These are phyloP conservation scores for Paraphoma sp. DNA, from an alignment of 2,329 filamentous ascomycete species.

Conservation along the genomic window DNA sequence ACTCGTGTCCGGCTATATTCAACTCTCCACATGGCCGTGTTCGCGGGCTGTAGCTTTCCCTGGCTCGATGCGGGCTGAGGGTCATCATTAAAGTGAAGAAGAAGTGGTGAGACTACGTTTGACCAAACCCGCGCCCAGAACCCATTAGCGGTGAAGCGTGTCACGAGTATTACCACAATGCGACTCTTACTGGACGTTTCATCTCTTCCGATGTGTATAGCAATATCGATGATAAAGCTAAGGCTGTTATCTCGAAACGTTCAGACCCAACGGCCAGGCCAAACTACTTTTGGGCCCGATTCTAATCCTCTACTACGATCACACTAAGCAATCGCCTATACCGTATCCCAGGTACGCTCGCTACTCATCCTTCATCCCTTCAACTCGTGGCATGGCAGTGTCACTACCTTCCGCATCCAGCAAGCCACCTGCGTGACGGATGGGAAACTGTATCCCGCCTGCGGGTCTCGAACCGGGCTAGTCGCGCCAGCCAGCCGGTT, in stretches of 20 bases:
- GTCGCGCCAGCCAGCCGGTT: slow-evolving; percentile 7
- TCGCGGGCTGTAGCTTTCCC: neutral
- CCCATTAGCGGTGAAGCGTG: neutral
- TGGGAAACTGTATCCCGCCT: neutral
- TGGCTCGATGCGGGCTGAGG: neutral
- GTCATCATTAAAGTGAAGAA: neutral
- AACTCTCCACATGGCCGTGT: neutral
- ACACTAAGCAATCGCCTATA: slow-evolving; percentile 6
- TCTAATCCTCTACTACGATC: neutral
- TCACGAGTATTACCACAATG: neutral
- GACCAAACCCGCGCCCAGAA: too few relatives aligned
- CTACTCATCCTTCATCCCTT: neutral
- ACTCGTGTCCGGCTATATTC: neutral
- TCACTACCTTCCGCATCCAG: slow-evolving; percentile 1
- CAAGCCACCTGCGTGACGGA: neutral
- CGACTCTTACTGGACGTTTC: neutral
- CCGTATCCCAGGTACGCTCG: neutral
- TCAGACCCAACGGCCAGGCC: neutral
- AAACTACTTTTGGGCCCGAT: neutral
- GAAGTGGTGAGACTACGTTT: neutral
- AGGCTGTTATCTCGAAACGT: neutral
- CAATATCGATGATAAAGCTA: slow-evolving; percentile 1
- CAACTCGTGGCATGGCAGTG: neutral
- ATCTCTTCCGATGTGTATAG: neutral
- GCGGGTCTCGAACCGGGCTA: neutral